Evolutionary conservation across 139 green algal genomes (phyloP).

Genomic region (Coelastrella sp.): DNA sequence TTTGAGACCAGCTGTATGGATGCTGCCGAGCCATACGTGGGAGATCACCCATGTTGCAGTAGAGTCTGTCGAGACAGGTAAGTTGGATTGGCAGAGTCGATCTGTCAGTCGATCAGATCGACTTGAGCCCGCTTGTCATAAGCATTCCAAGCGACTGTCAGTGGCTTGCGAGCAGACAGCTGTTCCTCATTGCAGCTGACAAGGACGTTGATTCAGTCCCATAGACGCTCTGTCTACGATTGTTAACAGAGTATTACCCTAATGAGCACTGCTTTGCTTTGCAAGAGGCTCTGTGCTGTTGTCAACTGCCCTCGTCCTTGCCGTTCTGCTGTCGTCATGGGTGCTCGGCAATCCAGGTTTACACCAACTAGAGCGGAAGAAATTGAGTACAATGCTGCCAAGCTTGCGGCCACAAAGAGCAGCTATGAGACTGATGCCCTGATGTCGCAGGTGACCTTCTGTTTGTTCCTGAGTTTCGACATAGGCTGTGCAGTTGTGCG

Average conservation of each 20-base stretch:
- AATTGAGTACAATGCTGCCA: slow-evolving; percentile 44
- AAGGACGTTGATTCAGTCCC: too few relatives aligned
- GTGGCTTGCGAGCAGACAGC: neutral
- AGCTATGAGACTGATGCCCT: slow-evolving; percentile 67
- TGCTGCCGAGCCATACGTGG: slow-evolving; percentile 67
- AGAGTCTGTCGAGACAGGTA: slow-evolving; percentile 37
- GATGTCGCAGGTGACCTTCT: slow-evolving; percentile 49
- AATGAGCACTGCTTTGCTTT: neutral
- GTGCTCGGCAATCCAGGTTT: slow-evolving; percentile 47
- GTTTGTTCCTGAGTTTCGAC: neutral
- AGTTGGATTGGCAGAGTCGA: neutral
- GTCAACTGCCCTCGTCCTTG: neutral
- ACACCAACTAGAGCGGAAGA: slow-evolving; percentile 62
- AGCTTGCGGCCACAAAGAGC: slow-evolving; percentile 57
- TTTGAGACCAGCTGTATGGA: slow-evolving; percentile 79
- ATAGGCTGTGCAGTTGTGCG: too few relatives aligned
- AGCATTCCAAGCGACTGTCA: too few relatives aligned
- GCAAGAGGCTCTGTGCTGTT: neutral
- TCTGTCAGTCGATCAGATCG: too few relatives aligned
- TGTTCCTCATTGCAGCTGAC: neutral
- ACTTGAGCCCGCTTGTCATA: too few relatives aligned
- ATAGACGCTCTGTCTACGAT: neutral
- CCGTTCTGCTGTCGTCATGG: slow-evolving; percentile 18
- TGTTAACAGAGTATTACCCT: neutral
- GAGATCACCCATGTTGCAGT: slow-evolving; percentile 72